Conservation (phyloP, 306 rosid species). For the Mucuna pruriens region DNA sequence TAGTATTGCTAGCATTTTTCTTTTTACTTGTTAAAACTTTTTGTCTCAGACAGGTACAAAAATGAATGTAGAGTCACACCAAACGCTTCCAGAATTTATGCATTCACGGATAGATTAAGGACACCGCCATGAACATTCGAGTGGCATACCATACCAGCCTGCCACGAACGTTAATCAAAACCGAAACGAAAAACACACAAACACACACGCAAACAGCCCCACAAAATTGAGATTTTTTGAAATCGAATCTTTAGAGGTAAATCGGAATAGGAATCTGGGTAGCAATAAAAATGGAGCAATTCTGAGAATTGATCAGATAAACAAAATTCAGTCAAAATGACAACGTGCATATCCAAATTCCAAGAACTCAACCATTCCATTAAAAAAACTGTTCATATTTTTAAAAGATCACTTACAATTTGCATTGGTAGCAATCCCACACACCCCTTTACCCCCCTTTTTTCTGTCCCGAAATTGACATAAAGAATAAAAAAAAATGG, state of each 20-base stretch:
- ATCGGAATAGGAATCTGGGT: not conserved
- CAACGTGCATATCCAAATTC: conserved; percentile 43
- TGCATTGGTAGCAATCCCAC: conserved; percentile 38
- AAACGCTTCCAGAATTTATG: not conserved
- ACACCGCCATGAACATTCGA: not conserved
- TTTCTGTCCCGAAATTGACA: not conserved
- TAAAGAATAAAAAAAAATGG: not conserved
- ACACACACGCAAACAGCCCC: not conserved
- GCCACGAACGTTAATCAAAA: conserved; percentile 20
- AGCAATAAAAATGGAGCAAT: not conserved
- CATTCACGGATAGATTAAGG: conserved; percentile 40
- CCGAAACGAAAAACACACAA: not conserved
- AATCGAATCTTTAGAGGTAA: conserved; percentile 35
- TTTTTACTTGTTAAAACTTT: conserved; percentile 26
- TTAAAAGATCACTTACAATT: conserved; percentile 30
- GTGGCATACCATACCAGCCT: conserved; percentile 6
- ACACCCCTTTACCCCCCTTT: not conserved
- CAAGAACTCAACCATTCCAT: not conserved
- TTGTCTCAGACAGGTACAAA: not conserved
- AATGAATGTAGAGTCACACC: conserved; percentile 37
- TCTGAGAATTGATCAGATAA: conserved; percentile 7
- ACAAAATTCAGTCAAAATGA: conserved; percentile 36
- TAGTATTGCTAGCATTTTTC: too few species aligned
- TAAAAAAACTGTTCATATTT: not conserved
- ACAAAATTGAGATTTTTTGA: conserved; percentile 3